Evolutionary conservation across 805 yeast genomes (phyloP).

Genomic region (Starmerella gropengiesseri): DNA sequence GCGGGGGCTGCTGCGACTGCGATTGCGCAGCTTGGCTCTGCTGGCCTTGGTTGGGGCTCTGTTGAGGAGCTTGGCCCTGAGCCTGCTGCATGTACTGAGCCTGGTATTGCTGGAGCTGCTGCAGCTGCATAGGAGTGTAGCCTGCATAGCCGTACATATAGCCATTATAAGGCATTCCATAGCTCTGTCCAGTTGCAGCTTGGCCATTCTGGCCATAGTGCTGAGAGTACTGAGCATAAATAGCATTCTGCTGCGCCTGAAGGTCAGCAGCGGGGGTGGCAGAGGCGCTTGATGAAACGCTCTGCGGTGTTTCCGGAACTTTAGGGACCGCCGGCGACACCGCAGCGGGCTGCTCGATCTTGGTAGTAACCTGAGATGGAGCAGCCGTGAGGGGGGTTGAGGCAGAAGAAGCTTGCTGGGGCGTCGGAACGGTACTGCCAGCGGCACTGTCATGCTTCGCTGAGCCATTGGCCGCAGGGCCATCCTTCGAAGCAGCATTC

Average conservation of each 20-base stretch:
- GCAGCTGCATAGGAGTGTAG: conserved; percentile 4
- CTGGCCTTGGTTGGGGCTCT: neutral
- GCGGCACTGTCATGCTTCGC: no score
- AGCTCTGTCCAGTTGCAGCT: neutral
- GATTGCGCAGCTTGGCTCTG: neutral
- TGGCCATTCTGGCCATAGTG: neutral
- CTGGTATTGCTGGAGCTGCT: conserved; percentile 1
- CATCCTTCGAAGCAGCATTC: no score
- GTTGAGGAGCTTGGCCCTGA: neutral
- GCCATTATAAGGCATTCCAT: conserved; percentile 1
- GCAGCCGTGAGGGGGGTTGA: no score
- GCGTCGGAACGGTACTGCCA: no score
- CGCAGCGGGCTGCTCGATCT: neutral
- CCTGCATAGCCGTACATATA: conserved; percentile 4
- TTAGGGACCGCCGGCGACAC: neutral
- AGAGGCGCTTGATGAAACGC: no score
- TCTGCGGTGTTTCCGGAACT: neutral
- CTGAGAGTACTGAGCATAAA: conserved; percentile 5
- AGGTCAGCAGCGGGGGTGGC: no score
- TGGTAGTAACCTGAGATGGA: neutral
- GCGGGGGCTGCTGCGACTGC: neutral
- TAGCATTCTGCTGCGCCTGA: neutral
- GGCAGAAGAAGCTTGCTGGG: no score
- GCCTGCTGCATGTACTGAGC: neutral
- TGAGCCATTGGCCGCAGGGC: no score